phyloP scores from a whole-genome alignment of 352 stramenopile genomes.

The Pythium aquatile region DNA sequence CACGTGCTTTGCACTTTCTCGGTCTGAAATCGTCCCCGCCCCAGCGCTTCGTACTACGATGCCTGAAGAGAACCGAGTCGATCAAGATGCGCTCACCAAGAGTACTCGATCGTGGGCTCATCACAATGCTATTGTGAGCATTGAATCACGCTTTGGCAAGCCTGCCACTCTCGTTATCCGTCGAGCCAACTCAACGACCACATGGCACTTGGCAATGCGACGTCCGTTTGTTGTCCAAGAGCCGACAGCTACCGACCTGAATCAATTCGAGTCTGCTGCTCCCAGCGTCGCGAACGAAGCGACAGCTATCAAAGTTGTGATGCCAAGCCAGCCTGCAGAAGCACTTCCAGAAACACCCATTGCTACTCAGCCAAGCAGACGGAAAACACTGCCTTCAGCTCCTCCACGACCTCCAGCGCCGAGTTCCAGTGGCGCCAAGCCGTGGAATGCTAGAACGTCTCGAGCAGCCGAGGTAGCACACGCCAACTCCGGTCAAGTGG shows the following conservation, averaged over 20 bases:
- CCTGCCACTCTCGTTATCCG: constrained; percentile 23
- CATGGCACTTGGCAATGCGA: constrained; percentile 24
- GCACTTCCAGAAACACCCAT: background rate
- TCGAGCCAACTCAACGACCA: constrained; percentile 25
- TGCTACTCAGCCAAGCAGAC: background rate
- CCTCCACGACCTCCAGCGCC: background rate
- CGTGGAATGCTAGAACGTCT: background rate
- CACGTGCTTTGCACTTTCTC: constrained; percentile 68
- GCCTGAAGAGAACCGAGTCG: constrained; percentile 1
- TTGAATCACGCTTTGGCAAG: constrained; percentile 15
- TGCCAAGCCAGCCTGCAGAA: background rate
- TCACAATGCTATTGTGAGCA: constrained; percentile 26
- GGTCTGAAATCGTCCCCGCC: constrained; percentile 36
- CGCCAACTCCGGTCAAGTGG: background rate
- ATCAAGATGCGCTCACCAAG: constrained; percentile 6
- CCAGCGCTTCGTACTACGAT: constrained; percentile 29
- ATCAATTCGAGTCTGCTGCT: background rate
- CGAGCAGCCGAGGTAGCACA: background rate
- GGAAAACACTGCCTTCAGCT: background rate
- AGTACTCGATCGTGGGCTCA: constrained; percentile 21
- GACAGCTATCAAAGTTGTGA: background rate
- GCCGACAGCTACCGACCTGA: background rate
- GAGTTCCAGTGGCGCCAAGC: background rate
- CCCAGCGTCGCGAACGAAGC: background rate
- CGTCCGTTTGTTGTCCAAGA: constrained; percentile 15